Conservation (phyloP, 2,329 filamentous ascomycete species). For the Pseudocercospora fijiensis region DNA sequence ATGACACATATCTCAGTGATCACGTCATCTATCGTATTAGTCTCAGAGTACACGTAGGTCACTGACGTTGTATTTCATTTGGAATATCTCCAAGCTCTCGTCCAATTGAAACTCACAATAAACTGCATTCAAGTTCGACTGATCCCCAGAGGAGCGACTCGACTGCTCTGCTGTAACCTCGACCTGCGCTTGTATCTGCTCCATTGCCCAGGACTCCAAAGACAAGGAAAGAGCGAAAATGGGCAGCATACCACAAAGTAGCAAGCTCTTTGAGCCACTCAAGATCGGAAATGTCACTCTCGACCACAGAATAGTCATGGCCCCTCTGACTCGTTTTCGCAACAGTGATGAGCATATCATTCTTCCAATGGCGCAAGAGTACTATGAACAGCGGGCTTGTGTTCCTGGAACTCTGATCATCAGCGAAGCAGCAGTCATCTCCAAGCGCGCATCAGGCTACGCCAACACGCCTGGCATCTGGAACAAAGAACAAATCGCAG, state of each 20-base stretch:
- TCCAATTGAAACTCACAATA: not conserved
- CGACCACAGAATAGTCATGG: slow-evolving; percentile 53
- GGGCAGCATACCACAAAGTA: slow-evolving; percentile 17
- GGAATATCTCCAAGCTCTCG: not conserved
- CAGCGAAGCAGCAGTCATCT: slow-evolving; percentile 39
- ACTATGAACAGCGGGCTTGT: slow-evolving; percentile 36
- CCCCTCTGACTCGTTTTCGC: slow-evolving; percentile 51
- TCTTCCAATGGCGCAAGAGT: slow-evolving; percentile 35
- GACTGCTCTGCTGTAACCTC: no score
- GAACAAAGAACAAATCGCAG: slow-evolving; percentile 44
- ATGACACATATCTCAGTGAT: not conserved
- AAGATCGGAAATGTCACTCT: slow-evolving; percentile 45
- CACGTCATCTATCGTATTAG: not conserved
- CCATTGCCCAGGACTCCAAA: not conserved
- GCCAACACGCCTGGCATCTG: slow-evolving; percentile 36
- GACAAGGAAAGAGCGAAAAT: slow-evolving; percentile 4
- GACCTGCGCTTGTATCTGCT: no score
- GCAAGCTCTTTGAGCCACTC: slow-evolving; percentile 43
- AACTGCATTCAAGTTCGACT: no score
- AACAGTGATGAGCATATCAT: slow-evolving; percentile 42
- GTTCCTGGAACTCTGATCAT: slow-evolving; percentile 36
- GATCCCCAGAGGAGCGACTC: no score
- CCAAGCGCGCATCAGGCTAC: slow-evolving; percentile 26
- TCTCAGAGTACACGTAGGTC: not conserved
- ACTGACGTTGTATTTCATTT: not conserved